Evolutionary conservation across 148 eudicot species (phyloP), one percentile per base, ranked within the genome.

Genomic region (Pharnaceum exiguum): DNA sequence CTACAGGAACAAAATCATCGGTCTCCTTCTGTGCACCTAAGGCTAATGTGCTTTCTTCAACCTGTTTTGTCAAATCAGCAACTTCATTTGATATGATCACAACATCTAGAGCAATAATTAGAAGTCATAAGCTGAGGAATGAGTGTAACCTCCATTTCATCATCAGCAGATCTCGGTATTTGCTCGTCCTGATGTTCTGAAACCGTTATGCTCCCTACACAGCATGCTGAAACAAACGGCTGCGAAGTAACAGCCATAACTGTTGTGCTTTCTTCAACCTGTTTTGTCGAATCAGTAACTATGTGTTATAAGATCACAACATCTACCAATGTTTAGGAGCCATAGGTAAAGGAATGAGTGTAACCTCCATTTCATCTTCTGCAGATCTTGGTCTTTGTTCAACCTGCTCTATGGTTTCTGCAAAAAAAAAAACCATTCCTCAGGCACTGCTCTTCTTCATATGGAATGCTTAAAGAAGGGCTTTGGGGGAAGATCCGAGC

Each of bases 1-100:
- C n/a, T n/a, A n/a, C 43, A 55, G 32, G 38, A 49, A 22, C 67
- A 62, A 19, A 22, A 22, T 36, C 31, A 25, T 23, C 43, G 40
- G 21, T 33, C 25, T 44, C 55, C 51, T 39, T 22, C 38, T 43
- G 42, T 21, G 21, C 35, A 56, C 15, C 51, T 10, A 32, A 48
- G 44, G 45, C 28, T 26, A 21, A 50, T 15, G 16, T 5, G 19
- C n/a, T 42, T 30, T 70, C 51, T 10, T 62, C 62, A 15, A 27
- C 49, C 30, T 24, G 60, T 45, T 55, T 46, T 53, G 29, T 10
- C 31, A 50, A 38, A 39, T 50, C 45, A 5, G 10, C 43, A 15
- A 44, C 19, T 26, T 44, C 33, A 8, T 26, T 49, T 8, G 16
- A 42, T 5, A 30, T 31, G 55, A 63, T 35, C 26, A 38, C 35